Evolutionary conservation across 2,329 filamentous ascomycete species (phyloP).

Genomic region (Trichoderma sp.): DNA sequence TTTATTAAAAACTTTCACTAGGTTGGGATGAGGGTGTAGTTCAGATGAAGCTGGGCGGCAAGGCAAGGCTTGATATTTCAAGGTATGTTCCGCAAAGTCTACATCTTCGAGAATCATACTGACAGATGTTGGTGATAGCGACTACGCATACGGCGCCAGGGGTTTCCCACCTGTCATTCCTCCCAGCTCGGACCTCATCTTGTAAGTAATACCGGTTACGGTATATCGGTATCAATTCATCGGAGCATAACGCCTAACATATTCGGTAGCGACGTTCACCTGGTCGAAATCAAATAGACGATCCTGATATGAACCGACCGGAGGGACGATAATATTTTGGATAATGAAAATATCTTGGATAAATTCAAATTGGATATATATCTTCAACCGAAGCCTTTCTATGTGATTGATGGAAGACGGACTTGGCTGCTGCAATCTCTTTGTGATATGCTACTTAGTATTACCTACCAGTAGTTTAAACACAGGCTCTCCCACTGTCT

Average conservation of each 20-base stretch:
- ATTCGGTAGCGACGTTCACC: not conserved
- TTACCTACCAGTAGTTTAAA: no score
- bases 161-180: no score
- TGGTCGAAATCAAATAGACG: not conserved
- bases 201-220: not conserved
- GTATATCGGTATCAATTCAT: not conserved
- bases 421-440: no score
- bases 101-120: not conserved
- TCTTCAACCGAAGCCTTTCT: no score
- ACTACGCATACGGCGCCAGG: no score
- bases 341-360: conserved; percentile 1
- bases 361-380: not conserved
- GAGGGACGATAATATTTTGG: not conserved
- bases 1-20: no score
- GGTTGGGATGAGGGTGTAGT: no score
- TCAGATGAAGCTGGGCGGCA: conserved; percentile 80
- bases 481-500: no score
- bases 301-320: not conserved
- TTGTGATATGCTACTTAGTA: no score
- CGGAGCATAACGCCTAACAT: not conserved
- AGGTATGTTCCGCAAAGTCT: conserved; percentile 28
- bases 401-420: no score
- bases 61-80: conserved; percentile 79
- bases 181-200: not conserved
- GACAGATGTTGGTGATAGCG: not conserved